Percentiles rank a stretch among this genome's conserved stretches.
Conservation (phyloP, 805 yeast species). For the Hanseniaspora valbyensis region DNA sequence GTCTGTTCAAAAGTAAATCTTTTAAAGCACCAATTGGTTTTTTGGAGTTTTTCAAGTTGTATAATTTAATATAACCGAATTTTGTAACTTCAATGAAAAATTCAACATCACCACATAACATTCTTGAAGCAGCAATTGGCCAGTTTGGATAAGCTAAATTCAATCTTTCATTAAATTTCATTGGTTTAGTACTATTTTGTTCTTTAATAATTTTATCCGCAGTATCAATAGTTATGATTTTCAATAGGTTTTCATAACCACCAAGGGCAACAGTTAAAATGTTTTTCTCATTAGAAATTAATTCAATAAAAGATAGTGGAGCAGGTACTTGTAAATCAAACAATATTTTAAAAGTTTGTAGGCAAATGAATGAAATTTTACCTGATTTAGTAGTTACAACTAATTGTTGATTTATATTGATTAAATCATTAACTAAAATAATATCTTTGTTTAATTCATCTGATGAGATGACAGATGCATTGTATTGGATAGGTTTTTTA, state of each 20-base stretch:
- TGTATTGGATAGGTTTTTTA: conserved; percentile 14
- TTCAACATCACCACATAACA: conserved; percentile 29
- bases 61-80: conserved; percentile 64
- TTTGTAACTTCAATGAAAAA: conserved; percentile 53
- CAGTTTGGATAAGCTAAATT: conserved; percentile 77
- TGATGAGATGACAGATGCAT: conserved; percentile 4
- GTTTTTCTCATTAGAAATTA: not conserved
- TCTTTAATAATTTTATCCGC: conserved; percentile 45
- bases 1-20: conserved; percentile 22
- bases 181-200: conserved; percentile 56
- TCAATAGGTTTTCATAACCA: conserved; percentile 56
- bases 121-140: conserved; percentile 46
- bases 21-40: conserved; percentile 44
- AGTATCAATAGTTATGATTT: conserved; percentile 21
- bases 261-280: conserved; percentile 56
- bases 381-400: conserved; percentile 9
- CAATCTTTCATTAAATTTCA: conserved; percentile 44
- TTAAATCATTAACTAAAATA: not conserved
- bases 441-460: conserved; percentile 1
- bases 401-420: not conserved
- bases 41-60: conserved; percentile 56
- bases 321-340: not conserved
- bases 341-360: not conserved
- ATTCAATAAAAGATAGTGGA: conserved; percentile 2
- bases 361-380: not conserved